Evolutionary conservation across 2,329 filamentous ascomycete species (phyloP).

Genomic region (Delphinella strobiligena): DNA sequence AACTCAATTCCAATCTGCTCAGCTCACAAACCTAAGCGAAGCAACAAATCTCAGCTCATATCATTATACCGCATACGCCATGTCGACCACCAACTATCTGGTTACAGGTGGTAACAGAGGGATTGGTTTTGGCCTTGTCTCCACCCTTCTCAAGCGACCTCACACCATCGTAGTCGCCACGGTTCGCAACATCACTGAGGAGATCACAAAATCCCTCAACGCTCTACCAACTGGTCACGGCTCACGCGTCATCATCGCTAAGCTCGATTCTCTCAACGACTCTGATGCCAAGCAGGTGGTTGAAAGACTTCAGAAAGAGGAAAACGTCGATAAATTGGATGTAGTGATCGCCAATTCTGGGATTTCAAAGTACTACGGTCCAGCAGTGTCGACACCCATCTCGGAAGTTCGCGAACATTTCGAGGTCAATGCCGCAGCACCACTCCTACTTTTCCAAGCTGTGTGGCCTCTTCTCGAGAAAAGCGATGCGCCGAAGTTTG

Average conservation of each 20-base stretch:
- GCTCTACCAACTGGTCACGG: constrained; percentile 24
- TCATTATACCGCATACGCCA: too few relatives aligned
- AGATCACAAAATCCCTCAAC: constrained; percentile 19
- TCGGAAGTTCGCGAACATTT: constrained; percentile 19
- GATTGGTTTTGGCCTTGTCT: constrained; percentile 4
- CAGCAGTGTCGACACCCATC: constrained; percentile 15
- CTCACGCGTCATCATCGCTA: constrained; percentile 29
- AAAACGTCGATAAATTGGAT: constrained; percentile 16
- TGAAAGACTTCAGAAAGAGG: constrained; percentile 15
- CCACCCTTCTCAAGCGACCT: constrained; percentile 5
- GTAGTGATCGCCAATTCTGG: constrained; percentile 14
- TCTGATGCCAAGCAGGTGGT: constrained; percentile 22
- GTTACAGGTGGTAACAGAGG: constrained; percentile 9
- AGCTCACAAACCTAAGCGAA: too few relatives aligned
- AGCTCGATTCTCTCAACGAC: constrained; percentile 28
- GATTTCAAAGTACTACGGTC: constrained; percentile 9
- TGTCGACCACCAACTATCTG: too few relatives aligned
- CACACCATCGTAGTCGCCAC: constrained; percentile 18
- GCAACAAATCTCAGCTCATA: too few relatives aligned
- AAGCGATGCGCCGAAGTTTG: constrained; percentile 23
- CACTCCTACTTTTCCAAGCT: constrained; percentile 35
- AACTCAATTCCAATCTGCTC: too few relatives aligned
- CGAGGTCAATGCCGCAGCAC: constrained; percentile 24
- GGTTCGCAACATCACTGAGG: constrained; percentile 22
- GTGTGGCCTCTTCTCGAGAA: constrained; percentile 25